Percentiles rank a stretch among this genome's conserved stretches.
Evolutionary conservation across 1,284 basidiomycete genomes (phyloP).

Genomic region (Rhizoctonia solani): DNA sequence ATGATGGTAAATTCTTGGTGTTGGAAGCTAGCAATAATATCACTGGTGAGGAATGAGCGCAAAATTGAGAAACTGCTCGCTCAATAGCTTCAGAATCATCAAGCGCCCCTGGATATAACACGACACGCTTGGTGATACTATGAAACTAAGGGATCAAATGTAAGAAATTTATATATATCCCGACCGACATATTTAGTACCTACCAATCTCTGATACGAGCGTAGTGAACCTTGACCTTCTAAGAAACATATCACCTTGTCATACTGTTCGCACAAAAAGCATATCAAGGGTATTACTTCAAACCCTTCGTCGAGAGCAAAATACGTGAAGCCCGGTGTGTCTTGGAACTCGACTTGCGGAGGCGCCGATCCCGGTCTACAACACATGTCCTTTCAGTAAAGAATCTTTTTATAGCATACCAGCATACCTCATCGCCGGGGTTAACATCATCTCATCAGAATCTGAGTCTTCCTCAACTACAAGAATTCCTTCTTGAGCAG

Average conservation of each 20-base stretch:
- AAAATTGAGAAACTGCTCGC: not conserved
- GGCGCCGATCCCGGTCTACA: too few relatives aligned
- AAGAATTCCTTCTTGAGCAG: not conserved
- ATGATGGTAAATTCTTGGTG: not conserved
- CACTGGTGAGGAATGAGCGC: not conserved
- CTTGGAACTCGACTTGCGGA: too few relatives aligned
- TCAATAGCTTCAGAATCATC: not conserved
- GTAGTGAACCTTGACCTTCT: not conserved
- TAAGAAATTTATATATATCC: not conserved
- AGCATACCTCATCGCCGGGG: too few relatives aligned
- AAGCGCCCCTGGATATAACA: not conserved
- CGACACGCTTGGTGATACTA: not conserved
- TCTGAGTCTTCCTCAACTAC: not conserved
- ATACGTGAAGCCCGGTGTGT: not conserved
- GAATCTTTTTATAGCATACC: too few relatives aligned
- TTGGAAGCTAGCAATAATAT: not conserved
- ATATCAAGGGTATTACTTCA: slow-evolving; percentile 8
- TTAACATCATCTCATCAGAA: too few relatives aligned
- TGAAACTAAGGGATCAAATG: not conserved
- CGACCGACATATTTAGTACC: not conserved
- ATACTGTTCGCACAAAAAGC: not conserved
- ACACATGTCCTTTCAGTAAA: too few relatives aligned
- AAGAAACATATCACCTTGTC: not conserved
- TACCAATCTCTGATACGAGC: not conserved
- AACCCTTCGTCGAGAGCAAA: slow-evolving; percentile 3